Base-by-base conservation (phyloP, 176 grass and related monocot genomes). In the Raddia guianensis region DNA sequence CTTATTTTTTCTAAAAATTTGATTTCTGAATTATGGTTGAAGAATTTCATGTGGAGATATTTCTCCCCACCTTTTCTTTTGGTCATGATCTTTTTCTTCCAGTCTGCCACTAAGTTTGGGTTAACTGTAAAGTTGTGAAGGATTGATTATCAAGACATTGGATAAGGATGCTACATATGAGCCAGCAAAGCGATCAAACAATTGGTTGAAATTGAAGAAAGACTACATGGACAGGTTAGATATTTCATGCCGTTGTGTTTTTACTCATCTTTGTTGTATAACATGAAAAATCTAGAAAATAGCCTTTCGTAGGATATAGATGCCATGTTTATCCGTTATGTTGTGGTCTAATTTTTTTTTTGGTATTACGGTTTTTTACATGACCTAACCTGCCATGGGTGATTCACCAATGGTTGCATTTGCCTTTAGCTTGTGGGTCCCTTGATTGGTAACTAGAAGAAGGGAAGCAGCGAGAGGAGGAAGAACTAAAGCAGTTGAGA, bases 171-270 rank as follows among this genome's bases (percentile, higher is more conserved):
- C 96, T 64, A 95, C 96, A 63, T 98, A 98, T 79, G 96, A 98
- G 82, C 96, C 92, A 76, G 90, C 92, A 20, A 95, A 98, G 81
- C 88, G 95, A 62, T 98, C 96, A 70, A 98, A 98, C 73, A 98
- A 95, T 88, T 95, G 96, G 96, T 89, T 98, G 81, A 98, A 98
- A 82, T 87, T 98, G 74, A 98, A 98, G 82, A 98, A 98, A 89
- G 96, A 98, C 27, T 98, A 98, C 73, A 98, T 98, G 95, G 95
- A 98, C 63, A 98, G 95, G 95, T 98, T 74, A 82, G 70, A 64
- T 74, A 59, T 82, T 80, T 64, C 59, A 88, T 72, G 72, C 63
- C 51, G 46, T 66, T 59, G 55, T 64, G 66, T 8, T 73, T 68
- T 68, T 42, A 75, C 2, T 48, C 44, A 32, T 68, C 33, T 89